phyloP scores from a whole-genome alignment of 2,329 filamentous ascomycete genomes.

The Fusarium agapanthi region DNA sequence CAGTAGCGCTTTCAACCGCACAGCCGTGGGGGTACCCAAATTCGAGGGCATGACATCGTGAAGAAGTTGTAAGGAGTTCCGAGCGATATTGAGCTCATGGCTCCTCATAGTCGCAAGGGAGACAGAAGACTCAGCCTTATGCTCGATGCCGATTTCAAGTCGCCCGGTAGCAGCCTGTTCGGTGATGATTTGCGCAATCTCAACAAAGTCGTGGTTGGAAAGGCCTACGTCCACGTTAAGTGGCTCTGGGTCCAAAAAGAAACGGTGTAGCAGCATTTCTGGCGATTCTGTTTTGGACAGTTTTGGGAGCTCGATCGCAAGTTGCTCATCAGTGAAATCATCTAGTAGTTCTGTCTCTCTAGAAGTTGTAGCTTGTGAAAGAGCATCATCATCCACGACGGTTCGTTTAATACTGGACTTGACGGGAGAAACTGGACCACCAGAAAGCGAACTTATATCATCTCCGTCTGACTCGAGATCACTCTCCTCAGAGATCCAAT shows the following conservation, averaged over 20 bases:
- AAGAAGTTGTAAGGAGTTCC: slow-evolving; percentile 59
- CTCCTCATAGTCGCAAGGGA: slow-evolving; percentile 47
- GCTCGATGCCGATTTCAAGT: slow-evolving; percentile 47
- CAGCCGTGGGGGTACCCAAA: slow-evolving; percentile 51
- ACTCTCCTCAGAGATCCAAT: slow-evolving; percentile 58
- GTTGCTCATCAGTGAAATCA: slow-evolving; percentile 54
- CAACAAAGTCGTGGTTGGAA: slow-evolving; percentile 69
- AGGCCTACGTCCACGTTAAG: slow-evolving; percentile 55
- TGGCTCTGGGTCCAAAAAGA: slow-evolving; percentile 69
- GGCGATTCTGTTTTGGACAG: slow-evolving; percentile 58
- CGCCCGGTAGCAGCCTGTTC: slow-evolving; percentile 71
- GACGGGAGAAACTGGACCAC: slow-evolving; percentile 59
- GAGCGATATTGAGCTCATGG: slow-evolving; percentile 55
- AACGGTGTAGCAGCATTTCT: slow-evolving; percentile 61
- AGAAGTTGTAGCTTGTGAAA: slow-evolving; percentile 61
- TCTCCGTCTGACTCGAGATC: slow-evolving; percentile 66
- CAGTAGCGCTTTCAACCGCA: slow-evolving; percentile 58
- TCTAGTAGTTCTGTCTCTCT: slow-evolving; percentile 59
- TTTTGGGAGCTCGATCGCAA: slow-evolving; percentile 59
- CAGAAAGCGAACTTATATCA: slow-evolving; percentile 60
- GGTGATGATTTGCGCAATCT: slow-evolving; percentile 75
- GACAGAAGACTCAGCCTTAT: slow-evolving; percentile 22
- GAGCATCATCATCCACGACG: slow-evolving; percentile 64
- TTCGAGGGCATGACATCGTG: slow-evolving; percentile 55
- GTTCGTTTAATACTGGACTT: slow-evolving; percentile 57